phyloP scores from a whole-genome alignment of 1,284 basidiomycete species.

The Hymenochaete sp. region DNA sequence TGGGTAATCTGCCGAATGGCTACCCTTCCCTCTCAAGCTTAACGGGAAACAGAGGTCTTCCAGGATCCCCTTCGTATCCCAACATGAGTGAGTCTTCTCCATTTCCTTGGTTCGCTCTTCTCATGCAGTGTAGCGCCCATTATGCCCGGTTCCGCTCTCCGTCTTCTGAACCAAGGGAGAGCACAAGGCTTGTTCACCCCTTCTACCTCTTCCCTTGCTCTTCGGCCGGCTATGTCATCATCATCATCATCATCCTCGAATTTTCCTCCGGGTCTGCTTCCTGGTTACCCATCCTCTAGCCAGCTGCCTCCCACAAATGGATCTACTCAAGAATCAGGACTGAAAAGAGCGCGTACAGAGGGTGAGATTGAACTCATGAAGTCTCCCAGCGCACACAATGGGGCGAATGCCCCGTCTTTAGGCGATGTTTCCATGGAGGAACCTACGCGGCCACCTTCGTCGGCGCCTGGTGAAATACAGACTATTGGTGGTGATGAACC shows the following conservation, averaged over 20 bases:
- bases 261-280: conserved; percentile 21
- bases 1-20: conserved; percentile 45
- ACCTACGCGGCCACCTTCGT: conserved; percentile 41
- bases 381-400: not conserved
- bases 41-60: conserved; percentile 42
- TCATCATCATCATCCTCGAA: no score
- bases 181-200: conserved; percentile 80
- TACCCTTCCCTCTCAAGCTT: conserved; percentile 31
- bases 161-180: conserved; percentile 72
- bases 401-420: conserved; percentile 22
- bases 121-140: conserved; percentile 69
- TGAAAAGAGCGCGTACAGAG: conserved; percentile 17
- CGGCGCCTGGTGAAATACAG: conserved; percentile 29
- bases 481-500: conserved; percentile 46
- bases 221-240: no score
- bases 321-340: not conserved
- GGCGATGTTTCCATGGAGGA: conserved; percentile 31
- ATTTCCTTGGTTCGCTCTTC: no score
- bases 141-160: conserved; percentile 71
- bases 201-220: conserved; percentile 47
- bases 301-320: no score
- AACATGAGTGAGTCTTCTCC: conserved; percentile 32
- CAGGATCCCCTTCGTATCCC: conserved; percentile 42
- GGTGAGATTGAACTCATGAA: conserved; percentile 12
- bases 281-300: conserved; percentile 12